Evolutionary conservation across 352 stramenopile species (phyloP), one percentile per base, ranked within the genome.

Genomic region (Phytophthora pistaciae): DNA sequence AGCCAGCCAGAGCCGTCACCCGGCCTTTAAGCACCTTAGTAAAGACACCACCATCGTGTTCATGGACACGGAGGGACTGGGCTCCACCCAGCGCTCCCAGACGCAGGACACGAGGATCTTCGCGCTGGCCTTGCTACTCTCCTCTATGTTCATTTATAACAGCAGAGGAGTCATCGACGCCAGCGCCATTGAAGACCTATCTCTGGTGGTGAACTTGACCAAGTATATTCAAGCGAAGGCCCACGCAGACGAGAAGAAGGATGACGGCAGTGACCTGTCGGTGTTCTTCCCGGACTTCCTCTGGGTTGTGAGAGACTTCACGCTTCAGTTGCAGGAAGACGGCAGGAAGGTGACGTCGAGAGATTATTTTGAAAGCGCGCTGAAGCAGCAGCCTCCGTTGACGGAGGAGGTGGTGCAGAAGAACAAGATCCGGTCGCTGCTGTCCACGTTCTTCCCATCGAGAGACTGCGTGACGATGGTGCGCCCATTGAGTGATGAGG

Each of bases 261-360:
- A 66, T 5, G 70, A 73, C 29, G 65, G 64, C 29, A 79, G 44
- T 46, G 84, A 90, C 20, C 56, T 94, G 14, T 80, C 83, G 1
- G 60, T 78, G 29, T 91, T 93, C 64, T 92, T 92, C 29, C 88
- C 88, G 0, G 64, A 82, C 18, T 94, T 96, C 60, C 42, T 93
- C 23, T 94, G 88, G 88, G 75, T 96, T 16, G 85, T 96, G 46
- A 83, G 88, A 36, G 87, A 94, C 65, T 96, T 96, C 38, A 88
- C 85, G 5, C 60, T 96, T 8, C 69, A 90, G 38, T 60, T 94
- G 21, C 68, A 93, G 58, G 80, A 92, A 59, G 79, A 83, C 48
- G 86, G 87, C 18, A 77, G 65, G 13, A 64, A 78, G 31, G 84
- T 95, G 60, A 85, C 83, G 5, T 72, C 84, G 0, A 77, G 74